Conservation (phyloP, 1,284 basidiomycete species). For the Calocybe gambosa region DNA sequence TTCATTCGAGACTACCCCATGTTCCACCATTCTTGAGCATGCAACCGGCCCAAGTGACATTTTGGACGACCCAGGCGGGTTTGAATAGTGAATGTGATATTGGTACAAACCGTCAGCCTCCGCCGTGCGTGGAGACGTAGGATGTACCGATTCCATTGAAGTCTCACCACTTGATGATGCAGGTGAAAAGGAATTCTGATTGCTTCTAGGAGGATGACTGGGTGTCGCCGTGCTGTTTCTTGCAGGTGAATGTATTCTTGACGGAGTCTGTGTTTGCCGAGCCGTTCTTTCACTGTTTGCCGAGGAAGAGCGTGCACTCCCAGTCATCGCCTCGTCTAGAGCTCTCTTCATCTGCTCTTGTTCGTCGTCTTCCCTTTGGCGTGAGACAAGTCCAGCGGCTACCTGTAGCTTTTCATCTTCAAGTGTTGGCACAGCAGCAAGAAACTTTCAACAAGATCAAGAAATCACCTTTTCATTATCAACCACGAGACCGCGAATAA, state of each 20-base stretch:
- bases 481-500: constrained; percentile 34
- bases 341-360: constrained; percentile 5
- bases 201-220: not conserved
- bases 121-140: constrained; percentile 3
- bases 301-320: constrained; percentile 12
- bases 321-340: constrained; percentile 8
- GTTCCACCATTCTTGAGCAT: constrained; percentile 16
- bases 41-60: constrained; percentile 22
- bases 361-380: constrained; percentile 7
- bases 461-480: constrained; percentile 36
- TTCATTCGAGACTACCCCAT: constrained; percentile 15
- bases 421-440: constrained; percentile 8
- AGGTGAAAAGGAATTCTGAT: constrained; percentile 3
- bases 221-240: not conserved
- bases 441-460: not conserved
- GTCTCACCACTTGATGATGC: constrained; percentile 6
- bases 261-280: constrained; percentile 6
- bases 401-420: constrained; percentile 11
- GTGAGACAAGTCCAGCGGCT: not conserved
- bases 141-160: constrained; percentile 7
- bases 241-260: not conserved
- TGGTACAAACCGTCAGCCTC: constrained; percentile 4
- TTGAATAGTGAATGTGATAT: constrained; percentile 22
- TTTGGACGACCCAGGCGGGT: constrained; percentile 21
- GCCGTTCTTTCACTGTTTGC: constrained; percentile 20